Conservation (phyloP, 495 filamentous ascomycete species). For the Penicillium coffeae region DNA sequence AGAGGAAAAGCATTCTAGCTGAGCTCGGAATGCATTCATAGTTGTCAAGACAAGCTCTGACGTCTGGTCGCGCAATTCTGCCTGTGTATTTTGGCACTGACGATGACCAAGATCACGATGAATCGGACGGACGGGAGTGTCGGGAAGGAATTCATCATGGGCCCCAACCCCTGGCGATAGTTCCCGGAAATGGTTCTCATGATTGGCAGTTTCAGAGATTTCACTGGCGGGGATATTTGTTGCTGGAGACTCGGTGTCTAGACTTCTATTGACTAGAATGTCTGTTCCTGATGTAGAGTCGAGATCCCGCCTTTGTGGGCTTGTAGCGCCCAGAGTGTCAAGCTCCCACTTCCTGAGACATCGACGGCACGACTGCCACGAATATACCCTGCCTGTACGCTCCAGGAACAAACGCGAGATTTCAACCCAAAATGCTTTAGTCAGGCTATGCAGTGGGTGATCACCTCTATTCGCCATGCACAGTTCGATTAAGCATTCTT, state of each 20-base stretch:
- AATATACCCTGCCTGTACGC: slow-evolving; percentile 4
- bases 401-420: background rate
- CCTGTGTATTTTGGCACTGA: background rate
- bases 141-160: background rate
- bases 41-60: background rate
- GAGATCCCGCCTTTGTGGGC: background rate
- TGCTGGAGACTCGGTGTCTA: too few species aligned
- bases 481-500: background rate
- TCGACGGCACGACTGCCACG: slow-evolving; percentile 14
- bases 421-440: slow-evolving; percentile 4
- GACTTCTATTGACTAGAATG: too few species aligned
- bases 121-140: background rate
- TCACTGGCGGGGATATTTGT: background rate
- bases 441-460: background rate
- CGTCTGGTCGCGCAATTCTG: background rate
- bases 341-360: slow-evolving; percentile 4
- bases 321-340: background rate
- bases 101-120: background rate
- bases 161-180: background rate
- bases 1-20: background rate
- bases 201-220: background rate
- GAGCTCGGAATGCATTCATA: background rate
- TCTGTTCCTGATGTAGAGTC: too few species aligned
- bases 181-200: background rate
- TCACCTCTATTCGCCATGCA: background rate